Evolutionary conservation across 352 stramenopile species (phyloP), one percentile per base, ranked within the genome.

Genomic region (Phytophthora colocasiae): DNA sequence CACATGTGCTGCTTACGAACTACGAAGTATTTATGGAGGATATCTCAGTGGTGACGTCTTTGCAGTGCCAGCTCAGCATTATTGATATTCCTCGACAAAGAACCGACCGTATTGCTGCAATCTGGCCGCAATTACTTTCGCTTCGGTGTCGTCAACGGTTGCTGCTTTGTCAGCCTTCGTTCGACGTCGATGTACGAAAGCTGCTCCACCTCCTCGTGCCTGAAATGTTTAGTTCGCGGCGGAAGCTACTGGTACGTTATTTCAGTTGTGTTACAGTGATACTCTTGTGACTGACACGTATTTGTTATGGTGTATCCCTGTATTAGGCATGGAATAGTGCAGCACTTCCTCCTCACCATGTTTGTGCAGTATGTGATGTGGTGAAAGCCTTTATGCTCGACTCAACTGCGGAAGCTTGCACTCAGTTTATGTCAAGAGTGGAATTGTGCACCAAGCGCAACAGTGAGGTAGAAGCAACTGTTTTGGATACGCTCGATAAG

Each of bases 121-220:
- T 88, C 51, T 92, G 83, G 85, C 47, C 64, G 58, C 57, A 73
- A 29, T 22, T 93, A 1, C 58, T 95, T 27, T 77, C 75, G 17
- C 59, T 93, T 22, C 77, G 72, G 49, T 89, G 83, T 58, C 87
- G 85, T 10, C 87, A 93, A 60, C 78, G 85, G 10, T 45, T 92
- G 38, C 26, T 95, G 10, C 43, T 95, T 12, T 79, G 65, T 36
- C 58, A 71, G n/a, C 32, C 67, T 17, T 55, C 66, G 26, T 73
- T 78, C 26, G 56, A 75, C 4, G 40, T 87, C 12, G 82, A 91
- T 27, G 66, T 53, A 24, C 80, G 84, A 36, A 72, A 72, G 39
- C 45, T 93, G 10, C 58, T 92, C 2, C 83, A 93, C n/a, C 93
- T 93, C 59, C 47, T 88, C 9, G 64, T 86, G 17, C 86, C 88